Evolutionary conservation across 2,329 filamentous ascomycete genomes (phyloP), one percentile per base, ranked within the genome.

Genomic region (Alternaria rosae): DNA sequence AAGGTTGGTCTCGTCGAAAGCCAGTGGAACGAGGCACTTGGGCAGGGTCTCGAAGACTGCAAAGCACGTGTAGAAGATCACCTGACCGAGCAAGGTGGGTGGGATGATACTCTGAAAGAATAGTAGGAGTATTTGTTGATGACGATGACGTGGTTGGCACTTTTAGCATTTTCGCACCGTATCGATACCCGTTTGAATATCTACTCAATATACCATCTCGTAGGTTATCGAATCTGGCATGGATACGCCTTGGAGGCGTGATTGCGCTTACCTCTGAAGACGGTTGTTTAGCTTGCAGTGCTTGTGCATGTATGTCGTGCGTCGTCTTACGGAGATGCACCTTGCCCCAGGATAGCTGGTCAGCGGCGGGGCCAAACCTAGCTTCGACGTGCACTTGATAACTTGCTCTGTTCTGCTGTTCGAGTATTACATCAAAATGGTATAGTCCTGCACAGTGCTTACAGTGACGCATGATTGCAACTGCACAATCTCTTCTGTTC

Each of bases 1-100:
- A 97, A 96, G 80, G 95, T 97, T 2, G 88, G 90, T 30, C 88
- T 94, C 66, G 92, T 98, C 32, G 93, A 97, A 80, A 91, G 93
- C 57, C 93, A 97, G 80, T 98, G 95, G 94, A 85, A 86, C 35
- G 92, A 93, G 72, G 93, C 92, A 6, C 83, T 98, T n/a, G 94
- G 94, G 1, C 89, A 89, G 65, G 88, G 89, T 57, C 85, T 98
- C 70, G 87, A 87, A 63, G 86, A 84, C 15, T 89, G 94, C 65
- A 94, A 92, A 79, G 87, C 89, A 75, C 84, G 91, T 54, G 90
- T 97, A 0, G 89, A 89, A 56, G 86, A 85, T 28, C 94, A 89
- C 82, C 83, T 97, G 69, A 80, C 92, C 65, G 86, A 88, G 73
- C 89, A 88, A 63, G 93, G 92, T n/a, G 94, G 93, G 1, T 97